A percentile compares a stretch with the other conserved stretches of the same genome.
Evolutionary conservation across 805 yeast genomes (phyloP).

Genomic region (Pichia manshurica): DNA sequence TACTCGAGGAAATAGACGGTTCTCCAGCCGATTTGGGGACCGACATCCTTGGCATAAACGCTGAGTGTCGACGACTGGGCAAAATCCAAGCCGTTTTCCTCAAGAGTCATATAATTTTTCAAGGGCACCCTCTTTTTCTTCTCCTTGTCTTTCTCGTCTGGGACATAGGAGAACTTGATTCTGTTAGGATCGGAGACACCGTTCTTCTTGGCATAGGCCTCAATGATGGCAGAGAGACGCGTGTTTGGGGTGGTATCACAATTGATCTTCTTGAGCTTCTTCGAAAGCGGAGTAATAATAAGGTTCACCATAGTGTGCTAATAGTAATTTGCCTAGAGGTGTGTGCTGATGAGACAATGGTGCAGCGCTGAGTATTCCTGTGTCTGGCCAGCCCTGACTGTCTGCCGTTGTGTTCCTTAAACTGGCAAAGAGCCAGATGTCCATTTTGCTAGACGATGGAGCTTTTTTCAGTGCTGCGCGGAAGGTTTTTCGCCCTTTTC

Average conservation of each 20-base stretch:
- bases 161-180: constrained; percentile 45
- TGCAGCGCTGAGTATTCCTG: too few relatives aligned
- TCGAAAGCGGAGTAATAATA: constrained; percentile 57
- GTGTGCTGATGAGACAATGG: background rate
- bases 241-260: constrained; percentile 35
- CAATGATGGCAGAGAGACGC: constrained; percentile 31
- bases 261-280: constrained; percentile 44
- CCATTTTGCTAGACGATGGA: too few relatives aligned
- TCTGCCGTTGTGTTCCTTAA: too few relatives aligned
- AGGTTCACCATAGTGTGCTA: constrained; percentile 37
- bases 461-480: too few relatives aligned
- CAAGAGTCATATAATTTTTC: constrained; percentile 39
- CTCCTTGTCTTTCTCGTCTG: constrained; percentile 25
- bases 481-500: too few relatives aligned
- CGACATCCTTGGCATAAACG: constrained; percentile 77
- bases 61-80: constrained; percentile 31
- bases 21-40: constrained; percentile 90
- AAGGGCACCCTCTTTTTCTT: constrained; percentile 39
- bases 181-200: constrained; percentile 39
- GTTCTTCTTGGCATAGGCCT: constrained; percentile 38
- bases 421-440: too few relatives aligned
- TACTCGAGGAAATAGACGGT: constrained; percentile 87
- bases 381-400: too few relatives aligned
- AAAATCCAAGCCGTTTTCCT: constrained; percentile 38
- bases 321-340: too few relatives aligned